Evolutionary conservation across 805 yeast genomes (phyloP).

Genomic region (Yarrowia yakushimensis): DNA sequence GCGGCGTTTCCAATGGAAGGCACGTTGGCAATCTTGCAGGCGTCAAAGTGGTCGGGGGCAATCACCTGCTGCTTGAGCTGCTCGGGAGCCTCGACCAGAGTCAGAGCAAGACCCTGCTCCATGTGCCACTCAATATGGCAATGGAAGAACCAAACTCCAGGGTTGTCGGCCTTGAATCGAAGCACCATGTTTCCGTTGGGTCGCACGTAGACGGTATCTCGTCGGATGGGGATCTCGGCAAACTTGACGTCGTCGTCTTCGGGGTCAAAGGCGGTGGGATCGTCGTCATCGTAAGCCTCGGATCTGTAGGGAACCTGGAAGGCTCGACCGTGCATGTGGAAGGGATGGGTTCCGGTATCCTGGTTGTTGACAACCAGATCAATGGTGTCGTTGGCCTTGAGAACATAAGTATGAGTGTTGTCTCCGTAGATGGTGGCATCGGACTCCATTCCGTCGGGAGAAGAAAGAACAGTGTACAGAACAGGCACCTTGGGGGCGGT

Average conservation of each 20-base stretch:
- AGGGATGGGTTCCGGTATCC: conserved; percentile 94
- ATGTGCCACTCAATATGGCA: conserved; percentile 99
- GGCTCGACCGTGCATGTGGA: conserved; percentile 92
- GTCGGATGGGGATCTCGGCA: conserved; percentile 75
- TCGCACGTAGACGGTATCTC: conserved; percentile 77
- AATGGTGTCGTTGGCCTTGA: conserved; percentile 62
- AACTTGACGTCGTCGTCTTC: conserved; percentile 46
- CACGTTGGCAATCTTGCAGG: conserved; percentile 58
- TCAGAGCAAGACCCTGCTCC: conserved; percentile 85
- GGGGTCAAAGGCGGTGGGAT: conserved; percentile 57
- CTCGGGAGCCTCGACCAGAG: conserved; percentile 78
- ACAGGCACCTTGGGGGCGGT: conserved; percentile 82
- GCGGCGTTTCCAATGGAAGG: conserved; percentile 81
- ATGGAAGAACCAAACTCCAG: conserved; percentile 99
- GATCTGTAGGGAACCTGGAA: conserved; percentile 83
- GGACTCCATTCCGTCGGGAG: conserved; percentile 49
- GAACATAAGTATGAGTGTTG: conserved; percentile 70
- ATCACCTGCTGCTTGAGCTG: conserved; percentile 49
- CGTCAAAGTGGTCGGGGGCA: conserved; percentile 55
- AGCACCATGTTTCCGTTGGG: conserved; percentile 83
- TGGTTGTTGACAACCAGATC: conserved; percentile 80
- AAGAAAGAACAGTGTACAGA: conserved; percentile 68
- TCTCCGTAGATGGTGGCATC: conserved; percentile 72
- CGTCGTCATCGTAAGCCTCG: conserved; percentile 51
- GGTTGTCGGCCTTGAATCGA: conserved; percentile 88